Percentiles rank a stretch among this genome's conserved stretches.
These are phyloP conservation scores for Stipa capillata DNA, from an alignment of 176 grass and related monocot genomes.

Conservation along the genomic window DNA sequence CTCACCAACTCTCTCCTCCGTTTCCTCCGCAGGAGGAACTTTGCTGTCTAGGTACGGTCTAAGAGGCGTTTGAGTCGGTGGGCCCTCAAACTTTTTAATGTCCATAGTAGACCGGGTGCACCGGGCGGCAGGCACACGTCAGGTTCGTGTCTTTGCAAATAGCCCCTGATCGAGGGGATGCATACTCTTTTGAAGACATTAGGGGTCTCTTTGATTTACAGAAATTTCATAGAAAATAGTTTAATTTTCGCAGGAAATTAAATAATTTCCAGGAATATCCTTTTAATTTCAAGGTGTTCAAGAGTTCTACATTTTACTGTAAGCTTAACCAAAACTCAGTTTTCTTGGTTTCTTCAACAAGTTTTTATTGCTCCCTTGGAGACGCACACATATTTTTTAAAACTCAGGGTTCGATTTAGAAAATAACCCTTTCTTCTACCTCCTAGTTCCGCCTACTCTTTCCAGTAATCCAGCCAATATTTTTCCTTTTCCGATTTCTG, in stretches of 20 bases:
- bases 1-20: background rate
- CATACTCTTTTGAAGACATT: too few species aligned
- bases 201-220: too few species aligned
- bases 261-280: too few species aligned
- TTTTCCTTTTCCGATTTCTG: background rate
- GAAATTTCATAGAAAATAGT: too few species aligned
- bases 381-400: background rate
- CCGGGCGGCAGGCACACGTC: background rate
- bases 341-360: too few species aligned
- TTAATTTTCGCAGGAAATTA: too few species aligned
- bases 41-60: background rate
- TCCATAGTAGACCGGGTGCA: background rate
- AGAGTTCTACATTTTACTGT: too few species aligned
- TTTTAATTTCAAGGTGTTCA: too few species aligned
- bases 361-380: too few species aligned
- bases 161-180: background rate
- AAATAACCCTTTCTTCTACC: background rate
- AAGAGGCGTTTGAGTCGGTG: background rate
- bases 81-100: background rate
- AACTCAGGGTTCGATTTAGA: background rate
- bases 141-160: background rate
- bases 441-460: background rate
- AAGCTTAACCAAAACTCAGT: too few species aligned
- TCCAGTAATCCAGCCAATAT: background rate
- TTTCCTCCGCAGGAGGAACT: background rate